Percentiles rank a stretch among this genome's conserved stretches.
Evolutionary conservation across 73 alveolate genomes (phyloP).

Genomic region (Paraurostyla sp.): DNA sequence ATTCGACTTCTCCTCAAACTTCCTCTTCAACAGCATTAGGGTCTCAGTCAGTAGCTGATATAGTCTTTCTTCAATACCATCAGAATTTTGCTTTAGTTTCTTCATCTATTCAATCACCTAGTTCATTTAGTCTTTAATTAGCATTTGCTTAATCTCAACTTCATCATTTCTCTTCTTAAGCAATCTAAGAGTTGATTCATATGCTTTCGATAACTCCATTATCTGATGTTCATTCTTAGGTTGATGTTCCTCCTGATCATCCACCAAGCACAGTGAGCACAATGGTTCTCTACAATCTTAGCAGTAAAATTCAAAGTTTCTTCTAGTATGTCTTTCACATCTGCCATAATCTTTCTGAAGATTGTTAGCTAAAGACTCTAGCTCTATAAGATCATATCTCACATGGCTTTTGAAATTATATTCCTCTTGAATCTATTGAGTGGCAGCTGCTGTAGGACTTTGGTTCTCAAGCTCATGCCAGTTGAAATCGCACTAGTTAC

Average conservation of each 20-base stretch:
- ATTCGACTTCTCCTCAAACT: conserved; percentile 39
- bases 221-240: conserved; percentile 29
- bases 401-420: not conserved
- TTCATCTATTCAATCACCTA: conserved; percentile 23
- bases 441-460: not conserved
- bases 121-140: conserved; percentile 10
- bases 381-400: conserved; percentile 28
- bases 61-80: conserved; percentile 44
- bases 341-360: conserved; percentile 31
- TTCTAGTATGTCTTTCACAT: not conserved
- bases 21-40: not conserved
- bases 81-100: conserved; percentile 18
- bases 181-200: not conserved
- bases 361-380: conserved; percentile 36
- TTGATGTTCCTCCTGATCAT: conserved; percentile 2
- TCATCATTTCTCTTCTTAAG: conserved; percentile 16
- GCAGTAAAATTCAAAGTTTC: conserved; percentile 33
- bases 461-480: conserved; percentile 30
- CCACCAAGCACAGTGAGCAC: conserved; percentile 38
- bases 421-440: not conserved
- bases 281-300: conserved; percentile 22
- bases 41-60: conserved; percentile 19
- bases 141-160: not conserved
- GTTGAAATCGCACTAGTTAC: conserved; percentile 23
- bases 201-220: conserved; percentile 15